Base-by-base conservation (phyloP, 1,139 yeast species). In the Taphrina sp. region DNA sequence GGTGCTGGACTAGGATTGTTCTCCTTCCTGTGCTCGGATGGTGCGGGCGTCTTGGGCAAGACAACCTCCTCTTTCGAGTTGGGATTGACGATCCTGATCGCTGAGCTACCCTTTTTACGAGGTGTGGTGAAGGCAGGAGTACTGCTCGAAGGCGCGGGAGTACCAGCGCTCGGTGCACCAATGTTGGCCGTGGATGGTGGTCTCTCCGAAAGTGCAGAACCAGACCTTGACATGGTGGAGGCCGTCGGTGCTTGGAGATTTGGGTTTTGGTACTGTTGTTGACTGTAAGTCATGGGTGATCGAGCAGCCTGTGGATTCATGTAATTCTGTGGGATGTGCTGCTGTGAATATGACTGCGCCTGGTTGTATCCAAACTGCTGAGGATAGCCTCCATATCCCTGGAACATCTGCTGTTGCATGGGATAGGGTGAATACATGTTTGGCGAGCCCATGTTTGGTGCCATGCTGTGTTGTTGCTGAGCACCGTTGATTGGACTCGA, bases 21-120 rank as follows among this genome's bases (percentile, higher is more conserved):
- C 37, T 43, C 47, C 8, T 38, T 29, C 29, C 26, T 43, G 10
- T 19, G 17, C 28, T 37, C 56, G 53, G 58, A 62, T 17, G 65
- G 62, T 10, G 64, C 57, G 33, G 60, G 60, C 7, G 41, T 53
- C 5, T 59, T 56, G 29, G 42, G 59, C 41, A 64, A 49, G 23
- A 61, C 56, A 33, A 65, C 63, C 46, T 64, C 68, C 17, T 62
- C 63, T 33, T 59, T 46, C 12, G 65, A 62, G 14, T 58, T 58
- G 2, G 64, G 65, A 23, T 62, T 55, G 16, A 61, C 58, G 39
- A 62, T 62, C 51, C 57, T 59, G 58, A 62, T 61, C 7, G 64
- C 64, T n/a, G 59, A 56, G 43, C 63, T 60, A 16, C 49, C 52
- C 20, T 60, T 46, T 47, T 61, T 47, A 8, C 52, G 38, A 3